A percentile compares a stretch with the other conserved stretches of the same genome.
phyloP scores from a whole-genome alignment of 106 monocot genomes.

The Hemerocallis citrina region DNA sequence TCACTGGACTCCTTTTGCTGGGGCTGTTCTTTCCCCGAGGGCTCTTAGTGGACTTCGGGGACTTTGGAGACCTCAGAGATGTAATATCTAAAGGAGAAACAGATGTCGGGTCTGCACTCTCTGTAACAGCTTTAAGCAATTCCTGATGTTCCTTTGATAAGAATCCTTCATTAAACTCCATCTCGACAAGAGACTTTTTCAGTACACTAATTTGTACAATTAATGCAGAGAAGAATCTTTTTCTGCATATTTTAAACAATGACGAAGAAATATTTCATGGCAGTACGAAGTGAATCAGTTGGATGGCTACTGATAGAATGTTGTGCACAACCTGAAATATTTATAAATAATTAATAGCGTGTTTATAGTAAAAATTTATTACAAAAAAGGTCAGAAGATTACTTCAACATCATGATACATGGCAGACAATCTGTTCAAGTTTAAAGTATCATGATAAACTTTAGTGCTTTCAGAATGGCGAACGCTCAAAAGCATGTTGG shows the following conservation, averaged over 20 bases:
- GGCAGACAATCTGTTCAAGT: no score
- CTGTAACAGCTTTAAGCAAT: constrained; percentile 9
- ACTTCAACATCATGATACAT: no score
- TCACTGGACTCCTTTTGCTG: constrained; percentile 16
- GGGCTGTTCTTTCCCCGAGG: constrained; percentile 21
- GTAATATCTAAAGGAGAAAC: constrained; percentile 22
- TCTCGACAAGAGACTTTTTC: background rate
- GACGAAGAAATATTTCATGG: no score
- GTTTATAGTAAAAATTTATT: no score
- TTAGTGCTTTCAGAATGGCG: no score
- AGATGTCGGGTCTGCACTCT: constrained; percentile 16
- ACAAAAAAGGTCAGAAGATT: no score
- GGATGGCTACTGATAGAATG: no score
- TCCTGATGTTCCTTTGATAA: constrained; percentile 19
- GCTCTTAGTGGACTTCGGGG: constrained; percentile 7
- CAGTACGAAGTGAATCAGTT: no score
- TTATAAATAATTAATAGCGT: no score
- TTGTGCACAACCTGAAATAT: no score
- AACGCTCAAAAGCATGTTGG: no score
- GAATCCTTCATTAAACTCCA: constrained; percentile 24
- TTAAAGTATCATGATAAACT: no score
- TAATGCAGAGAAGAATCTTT: constrained; percentile 1
- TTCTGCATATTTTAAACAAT: constrained; percentile 7
- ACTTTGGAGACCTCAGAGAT: constrained; percentile 6
- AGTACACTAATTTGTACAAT: constrained; percentile 4